Base-by-base conservation (phyloP, 75 land plant genomes). In the Selaginella moellendorffii region DNA sequence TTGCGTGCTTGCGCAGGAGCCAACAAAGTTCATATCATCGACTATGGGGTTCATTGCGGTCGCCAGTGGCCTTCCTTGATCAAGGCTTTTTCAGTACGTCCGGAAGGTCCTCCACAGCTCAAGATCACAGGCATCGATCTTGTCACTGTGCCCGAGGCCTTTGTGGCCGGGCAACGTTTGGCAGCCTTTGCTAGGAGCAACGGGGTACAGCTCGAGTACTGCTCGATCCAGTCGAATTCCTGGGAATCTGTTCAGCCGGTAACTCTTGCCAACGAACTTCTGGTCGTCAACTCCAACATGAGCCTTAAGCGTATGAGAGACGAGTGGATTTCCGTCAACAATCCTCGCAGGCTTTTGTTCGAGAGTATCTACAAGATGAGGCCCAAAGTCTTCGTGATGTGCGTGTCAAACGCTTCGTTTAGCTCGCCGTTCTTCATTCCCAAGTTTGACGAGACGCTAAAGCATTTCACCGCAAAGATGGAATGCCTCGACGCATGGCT, bases 41-140 rank as follows among this genome's bases (percentile, higher is more conserved):
- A 83, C 67, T 78, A 80, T 56, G 92, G 95, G 0, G 81, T 88
- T 46, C 52, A 70, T 1, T 81, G 74, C 66, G 95, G 95, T 24
- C 74, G 81, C 26, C 82, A 80, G 27, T 88, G 95, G 95, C 95
- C 90, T 5, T 74, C 70, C 66, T 64, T 88, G 28, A 63, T 88
- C 29, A 68, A 79, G n/a, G 68, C 73, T 24, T 76, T 88, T 1
- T 66, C 86, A n/a, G 62, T 28, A 8, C 72, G n/a, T 22, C 65
- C 70, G 25, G 82, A 82, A 65, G 90, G 95, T 17, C 82, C 90
- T 53, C 95, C 86, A 8, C 71, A 63, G 54, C 79, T 88, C 21
- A 77, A 84, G 10, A 85, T 88, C 0, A 88, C 90, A 52, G 95
- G 90, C 24, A 86, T 88, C 30, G 95, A 88, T 62, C 60, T 73